A percentile compares a stretch with the other conserved stretches of the same genome.
phyloP scores from a whole-genome alignment of 1,284 basidiomycete species.

The Cryptococcus depauperatus region DNA sequence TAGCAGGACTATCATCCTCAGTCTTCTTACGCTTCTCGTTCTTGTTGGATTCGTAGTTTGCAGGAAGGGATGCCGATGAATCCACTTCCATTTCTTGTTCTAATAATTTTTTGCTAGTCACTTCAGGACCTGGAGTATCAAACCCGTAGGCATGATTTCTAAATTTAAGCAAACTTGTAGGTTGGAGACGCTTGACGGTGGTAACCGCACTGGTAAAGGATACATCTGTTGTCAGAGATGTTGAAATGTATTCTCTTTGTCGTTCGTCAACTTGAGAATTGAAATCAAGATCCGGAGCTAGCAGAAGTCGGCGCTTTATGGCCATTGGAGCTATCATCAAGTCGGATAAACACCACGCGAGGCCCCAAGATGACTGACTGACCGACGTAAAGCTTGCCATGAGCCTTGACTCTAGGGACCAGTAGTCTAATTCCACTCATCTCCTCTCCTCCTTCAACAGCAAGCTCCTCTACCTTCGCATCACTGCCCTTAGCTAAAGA shows the following conservation, averaged over 20 bases:
- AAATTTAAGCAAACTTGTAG: slow-evolving; percentile 36
- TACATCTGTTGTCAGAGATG: neutral
- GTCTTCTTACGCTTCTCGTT: slow-evolving; percentile 17
- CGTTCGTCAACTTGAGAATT: neutral
- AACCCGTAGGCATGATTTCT: slow-evolving; percentile 34
- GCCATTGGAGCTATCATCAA: slow-evolving; percentile 29
- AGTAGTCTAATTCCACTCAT: slow-evolving; percentile 39
- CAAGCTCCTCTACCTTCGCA: slow-evolving; percentile 11
- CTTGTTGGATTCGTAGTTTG: slow-evolving; percentile 6
- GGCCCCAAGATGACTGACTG: slow-evolving; percentile 7
- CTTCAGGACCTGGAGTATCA: slow-evolving; percentile 28
- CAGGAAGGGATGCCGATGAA: neutral
- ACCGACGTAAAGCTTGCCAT: slow-evolving; percentile 35
- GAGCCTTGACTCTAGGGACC: slow-evolving; percentile 26
- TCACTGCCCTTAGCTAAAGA: slow-evolving; percentile 24
- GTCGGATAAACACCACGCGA: neutral
- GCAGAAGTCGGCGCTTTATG: slow-evolving; percentile 31
- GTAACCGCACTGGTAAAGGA: slow-evolving; percentile 9
- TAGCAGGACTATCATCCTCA: slow-evolving; percentile 13
- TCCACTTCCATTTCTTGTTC: neutral
- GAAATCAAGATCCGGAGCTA: slow-evolving; percentile 22
- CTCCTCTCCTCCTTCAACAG: slow-evolving; percentile 33
- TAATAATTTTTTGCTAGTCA: slow-evolving; percentile 2
- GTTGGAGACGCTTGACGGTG: slow-evolving; percentile 17
- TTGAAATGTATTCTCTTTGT: neutral